Conservation (phyloP, 2,329 filamentous ascomycete genomes). For the Oidium heveae region DNA sequence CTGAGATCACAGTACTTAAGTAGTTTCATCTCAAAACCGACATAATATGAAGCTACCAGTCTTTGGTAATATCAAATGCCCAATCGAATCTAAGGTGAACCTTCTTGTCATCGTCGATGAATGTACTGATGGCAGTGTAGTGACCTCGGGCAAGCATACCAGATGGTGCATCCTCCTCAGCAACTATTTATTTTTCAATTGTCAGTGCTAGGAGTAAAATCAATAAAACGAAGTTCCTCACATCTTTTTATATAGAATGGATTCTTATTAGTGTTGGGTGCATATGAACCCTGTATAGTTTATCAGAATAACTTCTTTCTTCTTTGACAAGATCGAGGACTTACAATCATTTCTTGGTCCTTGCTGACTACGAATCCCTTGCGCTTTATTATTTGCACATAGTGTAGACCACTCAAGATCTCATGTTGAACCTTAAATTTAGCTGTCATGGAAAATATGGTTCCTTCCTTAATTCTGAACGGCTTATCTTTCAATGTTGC, state of each 20-base stretch:
- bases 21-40: not conserved
- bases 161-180: conserved; percentile 72
- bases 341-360: conserved; percentile 92
- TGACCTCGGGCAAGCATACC: conserved; percentile 77
- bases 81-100: conserved; percentile 82
- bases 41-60: conserved; percentile 37
- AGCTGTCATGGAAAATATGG: conserved; percentile 82
- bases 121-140: conserved; percentile 74
- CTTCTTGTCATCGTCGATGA: conserved; percentile 86
- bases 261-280: conserved; percentile 75
- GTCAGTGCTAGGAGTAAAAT: conserved; percentile 17
- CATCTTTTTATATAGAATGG: conserved; percentile 75
- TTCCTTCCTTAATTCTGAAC: conserved; percentile 93
- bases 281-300: conserved; percentile 51
- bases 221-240: conserved; percentile 23
- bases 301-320: not conserved
- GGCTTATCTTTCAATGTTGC: conserved; percentile 66
- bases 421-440: conserved; percentile 92
- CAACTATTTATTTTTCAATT: conserved; percentile 27
- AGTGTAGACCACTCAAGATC: conserved; percentile 84
- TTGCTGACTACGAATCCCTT: conserved; percentile 73
- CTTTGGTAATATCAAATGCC: conserved; percentile 91
- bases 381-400: conserved; percentile 80
- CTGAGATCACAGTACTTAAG: not conserved
- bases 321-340: conserved; percentile 14